Evolutionary conservation across 148 eudicot genomes (phyloP).

Genomic region (Camellia japonica): DNA sequence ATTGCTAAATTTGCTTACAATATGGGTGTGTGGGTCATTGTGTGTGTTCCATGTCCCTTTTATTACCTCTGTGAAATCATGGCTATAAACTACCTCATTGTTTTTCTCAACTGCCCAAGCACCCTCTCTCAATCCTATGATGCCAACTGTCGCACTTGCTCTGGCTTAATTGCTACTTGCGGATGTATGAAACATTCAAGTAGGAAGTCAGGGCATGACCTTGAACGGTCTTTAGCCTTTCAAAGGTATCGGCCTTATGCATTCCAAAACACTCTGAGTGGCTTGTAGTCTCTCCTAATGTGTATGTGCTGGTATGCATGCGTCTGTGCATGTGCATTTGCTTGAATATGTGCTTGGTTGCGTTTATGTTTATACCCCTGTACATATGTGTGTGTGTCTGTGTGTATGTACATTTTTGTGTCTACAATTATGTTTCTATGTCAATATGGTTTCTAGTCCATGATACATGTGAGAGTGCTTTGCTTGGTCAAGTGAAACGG

Average conservation of each 20-base stretch:
- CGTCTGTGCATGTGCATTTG: neutral
- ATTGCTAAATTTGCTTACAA: no score
- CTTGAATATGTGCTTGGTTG: neutral
- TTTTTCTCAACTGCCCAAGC: no score
- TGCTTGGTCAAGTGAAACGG: slow-evolving; percentile 16
- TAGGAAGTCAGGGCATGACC: slow-evolving; percentile 1
- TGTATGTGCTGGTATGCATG: neutral
- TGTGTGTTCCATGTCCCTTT: no score
- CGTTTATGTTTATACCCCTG: neutral
- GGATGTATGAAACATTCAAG: neutral
- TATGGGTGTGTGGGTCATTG: no score
- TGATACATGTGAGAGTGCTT: neutral
- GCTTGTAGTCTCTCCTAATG: neutral
- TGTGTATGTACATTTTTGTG: neutral
- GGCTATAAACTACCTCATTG: no score
- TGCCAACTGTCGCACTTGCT: no score
- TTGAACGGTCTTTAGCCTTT: neutral
- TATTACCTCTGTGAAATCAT: no score
- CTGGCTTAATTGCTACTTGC: neutral
- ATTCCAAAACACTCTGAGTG: neutral
- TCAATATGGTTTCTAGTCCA: neutral
- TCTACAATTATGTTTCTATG: neutral
- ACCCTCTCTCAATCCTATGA: no score
- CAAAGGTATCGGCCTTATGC: neutral
- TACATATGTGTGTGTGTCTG: neutral